phyloP scores from a whole-genome alignment of 139 green algal genomes.

The Mesotaenium endlicherianum region DNA sequence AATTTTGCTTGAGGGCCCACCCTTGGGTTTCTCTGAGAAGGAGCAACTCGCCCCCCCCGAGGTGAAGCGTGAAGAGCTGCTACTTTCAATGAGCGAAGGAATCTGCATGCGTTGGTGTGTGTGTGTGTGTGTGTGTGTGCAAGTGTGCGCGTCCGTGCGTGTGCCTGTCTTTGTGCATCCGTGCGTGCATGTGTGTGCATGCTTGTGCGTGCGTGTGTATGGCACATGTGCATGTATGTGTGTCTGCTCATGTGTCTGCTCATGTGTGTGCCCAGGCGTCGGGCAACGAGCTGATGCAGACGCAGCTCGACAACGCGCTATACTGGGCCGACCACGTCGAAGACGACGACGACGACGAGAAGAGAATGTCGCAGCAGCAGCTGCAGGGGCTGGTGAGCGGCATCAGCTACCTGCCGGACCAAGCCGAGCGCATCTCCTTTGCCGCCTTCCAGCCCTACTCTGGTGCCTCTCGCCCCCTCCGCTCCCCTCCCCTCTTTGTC shows the following conservation, averaged over 20 bases:
- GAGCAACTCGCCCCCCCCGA: too few relatives aligned
- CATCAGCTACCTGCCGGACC: not conserved
- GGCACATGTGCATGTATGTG: not conserved
- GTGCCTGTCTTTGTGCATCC: too few relatives aligned
- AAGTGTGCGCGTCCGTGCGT: too few relatives aligned
- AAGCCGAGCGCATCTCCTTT: constrained; percentile 18
- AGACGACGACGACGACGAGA: not conserved
- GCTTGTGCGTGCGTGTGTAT: too few relatives aligned
- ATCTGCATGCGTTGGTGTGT: too few relatives aligned
- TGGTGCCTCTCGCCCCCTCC: not conserved
- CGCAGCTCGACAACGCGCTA: not conserved
- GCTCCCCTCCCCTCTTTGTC: not conserved
- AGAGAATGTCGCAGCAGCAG: not conserved
- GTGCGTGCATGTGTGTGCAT: too few relatives aligned
- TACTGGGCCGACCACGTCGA: constrained; percentile 21
- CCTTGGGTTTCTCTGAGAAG: too few relatives aligned
- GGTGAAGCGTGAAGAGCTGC: too few relatives aligned
- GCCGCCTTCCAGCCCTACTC: constrained; percentile 26
- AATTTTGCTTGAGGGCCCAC: too few relatives aligned
- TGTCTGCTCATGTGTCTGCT: not conserved
- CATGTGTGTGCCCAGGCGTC: not conserved
- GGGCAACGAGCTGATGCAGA: constrained; percentile 6
- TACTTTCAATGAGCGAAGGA: too few relatives aligned
- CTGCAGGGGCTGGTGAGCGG: not conserved
- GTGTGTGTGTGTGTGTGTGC: too few relatives aligned